phyloP scores from a whole-genome alignment of 1,139 yeast species.

The Geotrichum phurueaensis region DNA sequence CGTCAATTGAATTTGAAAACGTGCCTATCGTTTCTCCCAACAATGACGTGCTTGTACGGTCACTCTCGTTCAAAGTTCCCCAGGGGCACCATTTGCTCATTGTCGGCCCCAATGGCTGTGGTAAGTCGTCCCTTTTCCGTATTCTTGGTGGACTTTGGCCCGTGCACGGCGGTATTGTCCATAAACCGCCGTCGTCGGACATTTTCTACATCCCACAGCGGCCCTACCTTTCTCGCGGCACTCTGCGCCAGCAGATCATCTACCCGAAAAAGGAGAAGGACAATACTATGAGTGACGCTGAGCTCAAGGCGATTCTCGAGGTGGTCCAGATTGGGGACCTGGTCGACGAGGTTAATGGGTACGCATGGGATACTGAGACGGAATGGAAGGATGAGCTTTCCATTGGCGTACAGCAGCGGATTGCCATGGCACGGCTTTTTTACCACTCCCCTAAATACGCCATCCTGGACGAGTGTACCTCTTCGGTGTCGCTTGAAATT shows the following conservation, averaged over 20 bases:
- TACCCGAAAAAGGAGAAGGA: slow-evolving; percentile 72
- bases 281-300: slow-evolving; percentile 55
- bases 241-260: slow-evolving; percentile 80
- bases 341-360: slow-evolving; percentile 3
- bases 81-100: slow-evolving; percentile 82
- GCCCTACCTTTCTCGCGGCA: slow-evolving; percentile 73
- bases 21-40: slow-evolving; percentile 83
- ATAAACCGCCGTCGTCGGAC: slow-evolving; percentile 60
- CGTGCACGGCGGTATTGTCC: slow-evolving; percentile 52
- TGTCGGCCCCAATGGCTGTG: slow-evolving; percentile 95
- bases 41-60: slow-evolving; percentile 63
- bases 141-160: slow-evolving; percentile 95
- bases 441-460: slow-evolving; percentile 91
- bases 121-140: slow-evolving; percentile 86
- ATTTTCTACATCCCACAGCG: slow-evolving; percentile 90
- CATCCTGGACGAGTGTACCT: slow-evolving; percentile 90
- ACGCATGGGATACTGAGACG: slow-evolving; percentile 52
- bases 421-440: slow-evolving; percentile 89
- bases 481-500: slow-evolving; percentile 86
- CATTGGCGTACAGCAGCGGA: slow-evolving; percentile 86
- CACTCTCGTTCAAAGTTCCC: slow-evolving; percentile 62
- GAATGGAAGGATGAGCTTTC: slow-evolving; percentile 89
- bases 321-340: slow-evolving; percentile 35
- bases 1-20: slow-evolving; percentile 61
- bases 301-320: slow-evolving; percentile 56